These are phyloP conservation scores for Zygosaccharomyces siamensis DNA, from an alignment of 805 yeast genomes.

Conservation along the genomic window DNA sequence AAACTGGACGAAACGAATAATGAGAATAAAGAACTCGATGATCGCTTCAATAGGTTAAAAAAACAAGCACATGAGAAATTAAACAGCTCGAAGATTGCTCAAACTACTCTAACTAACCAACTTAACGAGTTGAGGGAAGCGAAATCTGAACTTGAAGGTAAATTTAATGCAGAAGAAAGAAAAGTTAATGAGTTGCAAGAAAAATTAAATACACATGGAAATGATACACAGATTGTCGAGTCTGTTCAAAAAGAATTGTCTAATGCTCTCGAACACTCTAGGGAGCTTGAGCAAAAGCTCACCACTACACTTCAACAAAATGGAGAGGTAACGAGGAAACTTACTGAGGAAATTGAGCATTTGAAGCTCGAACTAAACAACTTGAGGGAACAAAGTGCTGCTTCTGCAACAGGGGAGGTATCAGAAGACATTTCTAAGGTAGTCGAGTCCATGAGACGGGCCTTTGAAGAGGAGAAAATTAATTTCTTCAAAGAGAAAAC, in stretches of 20 bases:
- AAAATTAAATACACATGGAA: slow-evolving; percentile 2
- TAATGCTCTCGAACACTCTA: slow-evolving; percentile 20
- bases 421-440: slow-evolving; percentile 27
- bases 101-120: slow-evolving; percentile 39
- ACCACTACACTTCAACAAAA: slow-evolving; percentile 9
- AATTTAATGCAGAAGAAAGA: slow-evolving; percentile 14
- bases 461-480: slow-evolving; percentile 28
- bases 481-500: slow-evolving; percentile 18
- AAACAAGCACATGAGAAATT: slow-evolving; percentile 36
- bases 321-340: slow-evolving; percentile 6
- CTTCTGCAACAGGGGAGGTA: slow-evolving; percentile 25
- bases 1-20: slow-evolving; percentile 20
- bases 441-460: slow-evolving; percentile 28
- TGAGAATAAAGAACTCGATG: slow-evolving; percentile 35
- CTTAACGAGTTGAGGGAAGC: slow-evolving; percentile 31
- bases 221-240: slow-evolving; percentile 5
- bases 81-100: slow-evolving; percentile 30
- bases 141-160: slow-evolving; percentile 35
- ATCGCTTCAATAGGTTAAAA: slow-evolving; percentile 31
- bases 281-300: slow-evolving; percentile 18
- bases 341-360: slow-evolving; percentile 17
- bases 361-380: slow-evolving; percentile 23
- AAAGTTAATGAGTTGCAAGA: slow-evolving; percentile 12
- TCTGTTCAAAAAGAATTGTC: slow-evolving; percentile 17
- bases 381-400: slow-evolving; percentile 25